These are phyloP conservation scores for Volvox reticuliferus DNA, from an alignment of 139 green algal genomes.

Conservation along the genomic window DNA sequence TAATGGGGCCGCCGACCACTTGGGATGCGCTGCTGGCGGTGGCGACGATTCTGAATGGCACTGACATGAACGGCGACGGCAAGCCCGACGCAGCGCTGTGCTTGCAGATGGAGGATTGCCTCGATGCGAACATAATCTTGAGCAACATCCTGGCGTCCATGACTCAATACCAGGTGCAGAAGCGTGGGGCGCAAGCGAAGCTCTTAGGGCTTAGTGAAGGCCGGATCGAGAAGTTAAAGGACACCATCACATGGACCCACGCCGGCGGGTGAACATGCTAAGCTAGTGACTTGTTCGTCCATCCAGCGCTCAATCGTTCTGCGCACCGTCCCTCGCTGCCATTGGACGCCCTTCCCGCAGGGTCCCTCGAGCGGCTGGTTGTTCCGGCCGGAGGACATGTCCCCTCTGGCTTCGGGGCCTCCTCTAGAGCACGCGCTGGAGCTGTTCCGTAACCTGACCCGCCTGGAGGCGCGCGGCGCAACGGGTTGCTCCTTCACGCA, in stretches of 20 bases:
- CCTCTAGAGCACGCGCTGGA: slow-evolving; percentile 10
- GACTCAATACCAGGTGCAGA: slow-evolving; percentile 13
- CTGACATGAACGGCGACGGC: slow-evolving; percentile 37
- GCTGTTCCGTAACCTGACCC: neutral
- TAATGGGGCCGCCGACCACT: slow-evolving; percentile 5
- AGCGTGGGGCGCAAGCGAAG: neutral
- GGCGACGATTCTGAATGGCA: neutral
- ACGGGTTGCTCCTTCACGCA: neutral
- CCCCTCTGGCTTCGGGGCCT: neutral
- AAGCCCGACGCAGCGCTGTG: slow-evolving; percentile 10
- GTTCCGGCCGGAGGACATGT: neutral
- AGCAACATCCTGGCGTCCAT: neutral
- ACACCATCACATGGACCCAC: neutral
- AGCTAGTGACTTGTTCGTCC: neutral
- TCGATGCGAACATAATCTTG: neutral
- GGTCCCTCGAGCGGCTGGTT: slow-evolving; percentile 26
- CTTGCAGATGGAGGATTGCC: slow-evolving; percentile 3
- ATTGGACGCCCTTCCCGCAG: neutral
- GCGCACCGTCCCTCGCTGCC: too few relatives aligned
- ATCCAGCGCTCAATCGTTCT: neutral
- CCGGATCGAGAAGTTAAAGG: neutral
- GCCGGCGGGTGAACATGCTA: too few relatives aligned
- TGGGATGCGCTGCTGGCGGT: slow-evolving; percentile 21
- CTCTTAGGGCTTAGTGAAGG: too few relatives aligned
- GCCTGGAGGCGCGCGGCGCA: neutral